Conservation (phyloP, 768 basidiomycete genomes). For the Lactarius deliciosus region DNA sequence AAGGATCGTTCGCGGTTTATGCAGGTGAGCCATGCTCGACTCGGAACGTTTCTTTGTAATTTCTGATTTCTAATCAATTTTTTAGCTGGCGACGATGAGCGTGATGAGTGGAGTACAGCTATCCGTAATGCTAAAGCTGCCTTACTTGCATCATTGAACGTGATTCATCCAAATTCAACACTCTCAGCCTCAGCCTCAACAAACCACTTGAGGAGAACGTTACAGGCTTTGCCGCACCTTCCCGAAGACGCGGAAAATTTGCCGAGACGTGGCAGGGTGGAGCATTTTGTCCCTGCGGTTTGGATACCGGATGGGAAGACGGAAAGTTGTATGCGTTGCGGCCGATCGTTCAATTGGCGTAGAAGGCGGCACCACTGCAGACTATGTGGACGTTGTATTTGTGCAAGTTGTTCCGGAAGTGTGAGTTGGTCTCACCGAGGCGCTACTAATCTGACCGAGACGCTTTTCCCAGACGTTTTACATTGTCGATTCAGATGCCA, state of each 20-base stretch:
- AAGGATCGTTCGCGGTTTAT: slow-evolving; percentile 73
- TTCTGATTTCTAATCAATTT: background rate
- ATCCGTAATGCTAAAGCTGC: slow-evolving; percentile 71
- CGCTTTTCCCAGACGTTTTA: slow-evolving; percentile 66
- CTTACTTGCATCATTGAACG: slow-evolving; percentile 66
- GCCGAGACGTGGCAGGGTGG: slow-evolving; percentile 55
- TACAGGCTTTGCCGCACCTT: slow-evolving; percentile 71
- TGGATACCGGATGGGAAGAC: slow-evolving; percentile 91
- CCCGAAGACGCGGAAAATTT: slow-evolving; percentile 45
- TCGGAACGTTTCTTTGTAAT: too few relatives aligned
- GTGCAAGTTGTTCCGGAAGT: slow-evolving; percentile 76
- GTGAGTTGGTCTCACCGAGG: slow-evolving; percentile 43
- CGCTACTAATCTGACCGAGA: slow-evolving; percentile 15
- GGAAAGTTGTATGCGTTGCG: slow-evolving; percentile 84
- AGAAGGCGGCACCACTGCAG: slow-evolving; percentile 84
- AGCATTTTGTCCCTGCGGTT: slow-evolving; percentile 85
- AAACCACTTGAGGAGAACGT: slow-evolving; percentile 66
- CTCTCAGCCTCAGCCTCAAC: slow-evolving; percentile 76
- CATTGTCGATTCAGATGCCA: slow-evolving; percentile 55
- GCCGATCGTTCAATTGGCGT: slow-evolving; percentile 71
- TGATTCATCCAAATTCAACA: slow-evolving; percentile 76
- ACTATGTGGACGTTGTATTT: slow-evolving; percentile 83
- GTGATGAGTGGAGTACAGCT: slow-evolving; percentile 63
- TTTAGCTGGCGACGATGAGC: slow-evolving; percentile 53
- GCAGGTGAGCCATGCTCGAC: slow-evolving; percentile 46